Evolutionary conservation across 2,329 filamentous ascomycete species (phyloP).

Genomic region (Coniochaeta ligniaria): DNA sequence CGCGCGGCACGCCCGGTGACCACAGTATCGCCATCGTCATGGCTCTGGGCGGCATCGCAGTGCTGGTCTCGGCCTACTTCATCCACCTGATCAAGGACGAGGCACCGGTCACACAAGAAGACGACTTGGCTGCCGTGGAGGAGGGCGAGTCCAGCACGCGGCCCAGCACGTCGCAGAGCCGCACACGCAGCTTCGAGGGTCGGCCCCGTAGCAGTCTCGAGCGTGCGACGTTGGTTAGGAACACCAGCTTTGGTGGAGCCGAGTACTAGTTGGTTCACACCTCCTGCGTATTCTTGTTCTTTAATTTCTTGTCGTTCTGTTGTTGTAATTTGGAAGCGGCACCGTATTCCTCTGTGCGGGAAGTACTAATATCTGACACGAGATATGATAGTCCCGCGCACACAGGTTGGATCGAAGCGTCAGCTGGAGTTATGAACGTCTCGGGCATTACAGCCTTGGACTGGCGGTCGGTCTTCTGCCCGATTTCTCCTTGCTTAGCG

Average conservation of each 20-base stretch:
- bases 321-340: not conserved
- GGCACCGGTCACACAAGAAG: conserved; percentile 23
- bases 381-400: not conserved
- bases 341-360: not conserved
- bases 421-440: not conserved
- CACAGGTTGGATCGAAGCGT: not conserved
- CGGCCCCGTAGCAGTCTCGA: conserved; percentile 35
- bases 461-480: not conserved
- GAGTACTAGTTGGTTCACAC: conserved; percentile 28
- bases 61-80: conserved; percentile 69
- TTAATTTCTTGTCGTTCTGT: not conserved
- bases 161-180: conserved; percentile 21
- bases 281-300: not conserved
- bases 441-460: not conserved
- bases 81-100: conserved; percentile 62
- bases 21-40: conserved; percentile 82
- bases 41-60: conserved; percentile 73
- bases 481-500: not conserved
- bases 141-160: conserved; percentile 25
- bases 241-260: conserved; percentile 40
- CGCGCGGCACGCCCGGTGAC: conserved; percentile 75
- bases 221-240: conserved; percentile 38
- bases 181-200: conserved; percentile 33
- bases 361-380: not conserved
- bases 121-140: conserved; percentile 25